Evolutionary conservation across 768 basidiomycete genomes (phyloP).

Genomic region (Tulasnella sp.): DNA sequence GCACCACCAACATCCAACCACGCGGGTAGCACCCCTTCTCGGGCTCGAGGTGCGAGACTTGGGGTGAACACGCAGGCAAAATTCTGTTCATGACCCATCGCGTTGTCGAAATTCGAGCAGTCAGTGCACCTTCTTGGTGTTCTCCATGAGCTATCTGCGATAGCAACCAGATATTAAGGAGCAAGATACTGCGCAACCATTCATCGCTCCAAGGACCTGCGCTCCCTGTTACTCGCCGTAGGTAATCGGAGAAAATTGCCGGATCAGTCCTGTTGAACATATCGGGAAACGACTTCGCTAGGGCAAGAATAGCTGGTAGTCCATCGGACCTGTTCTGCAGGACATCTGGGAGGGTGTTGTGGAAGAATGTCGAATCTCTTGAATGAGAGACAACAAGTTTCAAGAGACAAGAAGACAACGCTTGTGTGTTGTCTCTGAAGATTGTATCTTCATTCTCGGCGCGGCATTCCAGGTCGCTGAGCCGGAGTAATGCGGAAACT

Average conservation of each 20-base stretch:
- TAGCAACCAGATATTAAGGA: neutral
- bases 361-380: neutral
- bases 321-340: neutral
- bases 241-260: neutral
- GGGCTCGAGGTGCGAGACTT: neutral
- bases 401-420: neutral
- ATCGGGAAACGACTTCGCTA: neutral
- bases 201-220: neutral
- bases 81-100: neutral
- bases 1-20: neutral
- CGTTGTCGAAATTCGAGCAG: neutral
- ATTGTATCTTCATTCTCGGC: neutral
- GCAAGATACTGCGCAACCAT: neutral
- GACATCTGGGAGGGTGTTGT: neutral
- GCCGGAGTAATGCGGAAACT: neutral
- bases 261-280: neutral
- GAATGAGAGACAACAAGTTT: neutral
- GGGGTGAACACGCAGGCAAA: neutral
- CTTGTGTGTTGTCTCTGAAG: neutral
- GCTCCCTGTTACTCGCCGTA: neutral
- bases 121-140: neutral
- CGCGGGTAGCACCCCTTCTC: neutral
- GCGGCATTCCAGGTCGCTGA: neutral
- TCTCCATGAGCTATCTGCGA: neutral
- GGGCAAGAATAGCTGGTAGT: neutral